Conservation (phyloP, 1,284 basidiomycete species). For the Ustilago sp. region DNA sequence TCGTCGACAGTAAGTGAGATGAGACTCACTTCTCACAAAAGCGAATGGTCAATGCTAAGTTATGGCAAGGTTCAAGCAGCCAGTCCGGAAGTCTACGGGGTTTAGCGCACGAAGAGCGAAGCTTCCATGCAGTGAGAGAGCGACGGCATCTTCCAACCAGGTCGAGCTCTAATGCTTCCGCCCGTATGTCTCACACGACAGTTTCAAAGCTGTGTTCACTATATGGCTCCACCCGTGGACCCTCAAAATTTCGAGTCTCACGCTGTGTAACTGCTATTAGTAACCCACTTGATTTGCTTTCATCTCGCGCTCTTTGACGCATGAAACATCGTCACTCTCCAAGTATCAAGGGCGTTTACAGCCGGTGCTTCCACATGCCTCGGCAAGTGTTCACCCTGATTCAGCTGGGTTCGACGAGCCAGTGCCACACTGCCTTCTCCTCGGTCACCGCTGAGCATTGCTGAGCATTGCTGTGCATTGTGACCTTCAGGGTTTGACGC, state of each 20-base stretch:
- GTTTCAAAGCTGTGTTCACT: not conserved
- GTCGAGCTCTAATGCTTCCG: not conserved
- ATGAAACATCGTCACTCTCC: not conserved
- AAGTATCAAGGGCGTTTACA: not conserved
- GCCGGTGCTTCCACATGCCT: not conserved
- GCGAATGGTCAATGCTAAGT: not conserved
- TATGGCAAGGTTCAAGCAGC: not conserved
- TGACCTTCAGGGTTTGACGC: constrained; percentile 1
- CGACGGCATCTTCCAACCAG: not conserved
- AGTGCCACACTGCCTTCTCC: not conserved
- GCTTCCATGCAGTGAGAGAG: not conserved
- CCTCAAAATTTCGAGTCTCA: not conserved
- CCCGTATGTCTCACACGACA: constrained; percentile 1
- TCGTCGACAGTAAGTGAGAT: too few relatives aligned
- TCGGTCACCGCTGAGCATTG: not conserved
- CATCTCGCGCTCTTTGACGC: constrained; percentile 2
- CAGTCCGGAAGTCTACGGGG: not conserved
- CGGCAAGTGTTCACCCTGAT: not conserved
- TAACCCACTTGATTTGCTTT: not conserved
- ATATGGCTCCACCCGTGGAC: not conserved
- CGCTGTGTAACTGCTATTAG: not conserved
- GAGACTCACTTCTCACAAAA: not conserved
- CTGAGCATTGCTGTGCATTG: not conserved
- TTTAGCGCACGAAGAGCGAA: not conserved
- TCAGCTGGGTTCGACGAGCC: not conserved